Conservation (phyloP, 1,284 basidiomycete genomes). For the Trichosporon sp. region DNA sequence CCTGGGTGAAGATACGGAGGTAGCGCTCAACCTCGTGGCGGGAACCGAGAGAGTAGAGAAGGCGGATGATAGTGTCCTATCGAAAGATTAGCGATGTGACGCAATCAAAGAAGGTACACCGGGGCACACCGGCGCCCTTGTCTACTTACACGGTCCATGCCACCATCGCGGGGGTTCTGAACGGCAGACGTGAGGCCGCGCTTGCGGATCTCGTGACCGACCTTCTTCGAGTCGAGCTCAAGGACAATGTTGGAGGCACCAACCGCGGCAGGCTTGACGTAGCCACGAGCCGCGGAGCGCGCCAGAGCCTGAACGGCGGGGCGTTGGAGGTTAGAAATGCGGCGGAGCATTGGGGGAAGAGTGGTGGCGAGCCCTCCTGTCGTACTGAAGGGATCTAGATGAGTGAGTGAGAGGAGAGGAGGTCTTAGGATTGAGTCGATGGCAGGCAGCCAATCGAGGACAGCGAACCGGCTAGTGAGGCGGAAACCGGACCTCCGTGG, state of each 20-base stretch:
- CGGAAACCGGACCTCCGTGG: not conserved
- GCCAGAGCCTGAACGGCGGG: constrained; percentile 29
- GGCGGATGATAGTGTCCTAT: constrained; percentile 87
- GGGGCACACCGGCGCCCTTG: not conserved
- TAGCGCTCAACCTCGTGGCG: constrained; percentile 95
- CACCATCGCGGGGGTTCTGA: constrained; percentile 43
- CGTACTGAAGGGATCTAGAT: constrained; percentile 17
- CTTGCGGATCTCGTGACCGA: constrained; percentile 55
- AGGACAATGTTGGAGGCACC: constrained; percentile 47
- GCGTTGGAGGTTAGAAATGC: constrained; percentile 38
- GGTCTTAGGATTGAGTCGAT: constrained; percentile 20
- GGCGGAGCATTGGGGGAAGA: constrained; percentile 41
- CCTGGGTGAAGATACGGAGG: constrained; percentile 90
- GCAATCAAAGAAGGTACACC: not conserved
- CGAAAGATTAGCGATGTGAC: constrained; percentile 17
- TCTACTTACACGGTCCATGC: constrained; percentile 55
- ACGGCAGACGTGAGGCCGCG: constrained; percentile 47
- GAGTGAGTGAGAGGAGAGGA: constrained; percentile 7
- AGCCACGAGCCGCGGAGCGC: constrained; percentile 29
- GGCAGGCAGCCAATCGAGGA: constrained; percentile 17
- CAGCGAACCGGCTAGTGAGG: not conserved
- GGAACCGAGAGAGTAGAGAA: constrained; percentile 91
- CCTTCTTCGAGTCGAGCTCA: constrained; percentile 52
- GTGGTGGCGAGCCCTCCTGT: constrained; percentile 27
- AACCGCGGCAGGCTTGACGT: constrained; percentile 40